These are phyloP conservation scores for Penicillium sclerotiorum DNA, from an alignment of 2,329 filamentous ascomycete genomes.

Conservation along the genomic window DNA sequence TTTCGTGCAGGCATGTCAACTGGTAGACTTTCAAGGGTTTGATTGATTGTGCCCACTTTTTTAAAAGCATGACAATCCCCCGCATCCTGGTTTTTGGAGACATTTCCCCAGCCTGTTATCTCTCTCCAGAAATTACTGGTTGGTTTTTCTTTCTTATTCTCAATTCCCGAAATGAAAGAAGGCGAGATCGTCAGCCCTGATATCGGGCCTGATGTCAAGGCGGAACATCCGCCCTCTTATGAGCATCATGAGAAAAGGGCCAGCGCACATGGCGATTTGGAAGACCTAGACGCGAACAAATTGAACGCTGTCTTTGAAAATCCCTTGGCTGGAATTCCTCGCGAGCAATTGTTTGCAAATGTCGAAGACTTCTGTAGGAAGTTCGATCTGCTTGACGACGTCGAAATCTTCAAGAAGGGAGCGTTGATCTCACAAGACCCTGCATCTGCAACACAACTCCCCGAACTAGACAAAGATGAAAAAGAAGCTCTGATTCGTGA, in stretches of 20 bases:
- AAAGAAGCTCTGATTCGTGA: constrained; percentile 47
- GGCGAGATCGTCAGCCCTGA: background rate
- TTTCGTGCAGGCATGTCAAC: background rate
- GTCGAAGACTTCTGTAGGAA: constrained; percentile 58
- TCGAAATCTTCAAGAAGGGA: constrained; percentile 55
- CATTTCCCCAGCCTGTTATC: no score
- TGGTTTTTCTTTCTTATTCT: background rate
- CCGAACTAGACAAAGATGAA: constrained; percentile 50
- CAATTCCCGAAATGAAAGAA: constrained; percentile 15
- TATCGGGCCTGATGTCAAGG: constrained; percentile 2
- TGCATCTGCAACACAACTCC: constrained; percentile 51
- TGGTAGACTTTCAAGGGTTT: no score
- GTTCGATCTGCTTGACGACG: constrained; percentile 52
- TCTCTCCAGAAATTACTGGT: background rate
- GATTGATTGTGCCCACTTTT: no score
- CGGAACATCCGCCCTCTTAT: constrained; percentile 8
- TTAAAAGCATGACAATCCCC: background rate
- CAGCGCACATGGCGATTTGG: constrained; percentile 25
- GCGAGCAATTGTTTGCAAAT: constrained; percentile 55
- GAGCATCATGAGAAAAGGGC: constrained; percentile 14
- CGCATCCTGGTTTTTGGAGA: background rate
- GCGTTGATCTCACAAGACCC: constrained; percentile 57
- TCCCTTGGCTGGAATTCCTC: constrained; percentile 57
- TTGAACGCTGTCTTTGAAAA: constrained; percentile 53
- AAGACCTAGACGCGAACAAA: constrained; percentile 23